Percentiles rank a stretch among this genome's conserved stretches.
phyloP scores from a whole-genome alignment of 2,329 filamentous ascomycete genomes.

The Aspergillus uvarum region DNA sequence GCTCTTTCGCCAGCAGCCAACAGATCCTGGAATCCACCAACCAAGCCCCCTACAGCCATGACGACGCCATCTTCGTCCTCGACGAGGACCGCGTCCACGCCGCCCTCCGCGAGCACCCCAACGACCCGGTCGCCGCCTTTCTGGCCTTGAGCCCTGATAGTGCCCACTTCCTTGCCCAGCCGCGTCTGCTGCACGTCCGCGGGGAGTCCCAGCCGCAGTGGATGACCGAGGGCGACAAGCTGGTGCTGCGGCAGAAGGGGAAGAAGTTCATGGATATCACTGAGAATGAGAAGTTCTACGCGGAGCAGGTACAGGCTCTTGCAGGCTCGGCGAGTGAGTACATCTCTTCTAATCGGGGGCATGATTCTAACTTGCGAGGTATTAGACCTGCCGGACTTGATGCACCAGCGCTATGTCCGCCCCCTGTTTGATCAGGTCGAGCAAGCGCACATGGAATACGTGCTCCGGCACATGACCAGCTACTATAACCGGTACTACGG shows the following conservation, averaged over 20 bases:
- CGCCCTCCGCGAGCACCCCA: not conserved
- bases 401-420: not conserved
- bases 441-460: not conserved
- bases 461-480: slow-evolving; percentile 3
- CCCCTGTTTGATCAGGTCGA: slow-evolving; percentile 1
- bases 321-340: not conserved
- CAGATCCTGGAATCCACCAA: not conserved
- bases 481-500: slow-evolving; percentile 9
- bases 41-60: not conserved
- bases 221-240: slow-evolving; percentile 8
- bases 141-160: not conserved
- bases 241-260: not conserved
- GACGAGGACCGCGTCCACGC: not conserved
- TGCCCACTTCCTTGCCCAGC: not conserved
- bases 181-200: not conserved
- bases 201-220: not conserved
- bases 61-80: not conserved
- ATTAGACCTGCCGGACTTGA: not conserved
- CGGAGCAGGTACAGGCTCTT: not conserved
- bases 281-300: not conserved
- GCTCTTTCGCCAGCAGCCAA: not conserved
- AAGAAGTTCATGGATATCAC: slow-evolving; percentile 5
- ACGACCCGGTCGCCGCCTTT: slow-evolving; percentile 4
- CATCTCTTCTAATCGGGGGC: not conserved
- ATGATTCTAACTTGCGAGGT: too few relatives aligned